Percentiles rank a stretch among this genome's conserved stretches.
Conservation (phyloP, 108 stramenopile species). For the Cyclotella baltica region DNA sequence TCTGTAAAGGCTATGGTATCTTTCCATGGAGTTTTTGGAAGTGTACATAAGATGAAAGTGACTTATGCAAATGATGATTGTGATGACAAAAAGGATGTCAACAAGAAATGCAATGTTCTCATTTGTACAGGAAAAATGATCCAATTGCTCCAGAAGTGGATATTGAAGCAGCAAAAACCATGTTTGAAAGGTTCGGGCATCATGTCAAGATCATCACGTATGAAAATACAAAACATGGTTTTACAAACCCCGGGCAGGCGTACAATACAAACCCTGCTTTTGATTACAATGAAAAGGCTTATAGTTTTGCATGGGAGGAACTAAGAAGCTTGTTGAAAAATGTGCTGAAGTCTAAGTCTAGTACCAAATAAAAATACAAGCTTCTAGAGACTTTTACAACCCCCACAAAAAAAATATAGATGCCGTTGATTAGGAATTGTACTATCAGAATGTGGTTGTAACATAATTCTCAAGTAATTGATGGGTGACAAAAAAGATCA, state of each 20-base stretch:
- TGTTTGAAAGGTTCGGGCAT: constrained; percentile 35
- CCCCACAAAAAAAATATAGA: too few species aligned
- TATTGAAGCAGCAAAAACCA: constrained; percentile 47
- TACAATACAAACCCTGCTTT: constrained; percentile 70
- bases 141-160: constrained; percentile 63
- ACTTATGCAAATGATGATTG: background rate
- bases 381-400: too few species aligned
- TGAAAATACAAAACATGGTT: constrained; percentile 71
- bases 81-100: background rate
- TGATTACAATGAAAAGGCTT: constrained; percentile 57
- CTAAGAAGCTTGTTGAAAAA: constrained; percentile 16
- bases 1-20: constrained; percentile 57
- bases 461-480: too few species aligned
- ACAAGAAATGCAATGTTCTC: constrained; percentile 37
- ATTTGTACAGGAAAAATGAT: constrained; percentile 73
- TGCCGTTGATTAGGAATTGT: too few species aligned
- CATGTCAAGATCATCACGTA: constrained; percentile 39
- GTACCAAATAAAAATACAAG: too few species aligned
- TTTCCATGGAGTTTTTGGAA: constrained; percentile 82
- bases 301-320: constrained; percentile 20
- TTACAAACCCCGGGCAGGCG: constrained; percentile 82
- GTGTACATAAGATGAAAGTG: constrained; percentile 25
- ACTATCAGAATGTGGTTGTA: too few species aligned
- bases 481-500: too few species aligned
- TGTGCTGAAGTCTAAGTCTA: background rate